Evolutionary conservation across 2,329 filamentous ascomycete genomes (phyloP), one percentile per base, ranked within the genome.

Genomic region (Colletotrichum theobromicola): DNA sequence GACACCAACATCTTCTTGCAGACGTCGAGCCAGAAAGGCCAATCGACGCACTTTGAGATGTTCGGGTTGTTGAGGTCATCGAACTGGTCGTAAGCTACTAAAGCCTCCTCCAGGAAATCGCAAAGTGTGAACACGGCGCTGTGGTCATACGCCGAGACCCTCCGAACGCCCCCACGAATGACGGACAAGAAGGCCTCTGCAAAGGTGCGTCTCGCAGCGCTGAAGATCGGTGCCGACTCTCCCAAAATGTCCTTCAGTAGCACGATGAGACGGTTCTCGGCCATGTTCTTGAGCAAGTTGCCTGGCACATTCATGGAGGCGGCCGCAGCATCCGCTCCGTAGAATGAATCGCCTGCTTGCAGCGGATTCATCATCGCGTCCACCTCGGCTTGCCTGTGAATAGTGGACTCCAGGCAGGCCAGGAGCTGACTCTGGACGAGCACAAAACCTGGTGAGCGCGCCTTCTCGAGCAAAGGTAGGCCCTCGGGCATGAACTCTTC

Each of bases 81-180:
- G 63, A 84, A 86, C 8, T 84, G 82, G 71, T 89, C 85, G 75
- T 89, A 89, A 53, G 95, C 92, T 18, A 91, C 87, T 65, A 98
- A 86, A 2, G 93, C 89, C 83, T 98, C 95, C 81, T 98, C 95
- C 30, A 98, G 86, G 77, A 98, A 95, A 82, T 98, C 96, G 81
- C 95, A 96, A n/a, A 98, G 87, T 12, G 95, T 94, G 81, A 97
- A 97, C 82, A 95, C 97, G 21, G 95, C 94, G 76, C 92, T 92
- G 80, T 95, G 94, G 81, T 97, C 93, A 81, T 93, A 98, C 69
- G 94, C 88, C 0, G 95, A 96, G 0, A 94, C 96, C 77, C 91
- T 92, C 77, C 93, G 91, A 2, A 95, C 92, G 3, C 93, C 91
- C 1, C 93, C 92, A 81, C 94, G 95, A 80, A 97, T 88, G 32